phyloP scores from a whole-genome alignment of 495 filamentous ascomycete species.

The Aspergillus sclerotioniger region DNA sequence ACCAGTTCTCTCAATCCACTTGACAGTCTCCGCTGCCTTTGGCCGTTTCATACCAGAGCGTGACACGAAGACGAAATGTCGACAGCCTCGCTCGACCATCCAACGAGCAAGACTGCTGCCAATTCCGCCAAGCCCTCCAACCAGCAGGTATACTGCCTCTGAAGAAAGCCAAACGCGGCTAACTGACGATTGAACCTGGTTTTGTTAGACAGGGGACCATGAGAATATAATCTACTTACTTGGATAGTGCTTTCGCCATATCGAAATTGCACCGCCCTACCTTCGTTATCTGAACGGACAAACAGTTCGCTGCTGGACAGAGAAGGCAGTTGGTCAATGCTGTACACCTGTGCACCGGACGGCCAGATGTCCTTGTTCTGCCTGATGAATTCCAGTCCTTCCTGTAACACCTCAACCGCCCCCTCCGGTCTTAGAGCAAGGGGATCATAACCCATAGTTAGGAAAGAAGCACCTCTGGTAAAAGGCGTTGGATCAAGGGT shows the following conservation, averaged over 20 bases:
- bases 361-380: background rate
- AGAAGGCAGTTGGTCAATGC: background rate
- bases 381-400: no score
- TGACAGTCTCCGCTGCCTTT: background rate
- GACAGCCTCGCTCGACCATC: background rate
- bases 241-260: background rate
- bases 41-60: background rate
- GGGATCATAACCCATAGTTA: background rate
- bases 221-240: no score
- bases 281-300: no score
- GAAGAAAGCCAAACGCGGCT: background rate
- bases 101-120: background rate
- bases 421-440: background rate
- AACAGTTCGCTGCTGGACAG: no score
- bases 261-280: background rate
- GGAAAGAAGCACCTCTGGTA: background rate
- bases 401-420: no score
- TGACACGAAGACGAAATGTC: background rate
- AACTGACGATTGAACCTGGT: background rate
- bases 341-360: background rate
- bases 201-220: background rate
- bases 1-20: background rate
- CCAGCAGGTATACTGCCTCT: background rate
- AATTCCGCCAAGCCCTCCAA: background rate
- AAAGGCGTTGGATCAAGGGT: background rate